Evolutionary conservation across 805 yeast species (phyloP), one percentile per base, ranked within the genome.

Genomic region (Saccharomycopsis sp.): DNA sequence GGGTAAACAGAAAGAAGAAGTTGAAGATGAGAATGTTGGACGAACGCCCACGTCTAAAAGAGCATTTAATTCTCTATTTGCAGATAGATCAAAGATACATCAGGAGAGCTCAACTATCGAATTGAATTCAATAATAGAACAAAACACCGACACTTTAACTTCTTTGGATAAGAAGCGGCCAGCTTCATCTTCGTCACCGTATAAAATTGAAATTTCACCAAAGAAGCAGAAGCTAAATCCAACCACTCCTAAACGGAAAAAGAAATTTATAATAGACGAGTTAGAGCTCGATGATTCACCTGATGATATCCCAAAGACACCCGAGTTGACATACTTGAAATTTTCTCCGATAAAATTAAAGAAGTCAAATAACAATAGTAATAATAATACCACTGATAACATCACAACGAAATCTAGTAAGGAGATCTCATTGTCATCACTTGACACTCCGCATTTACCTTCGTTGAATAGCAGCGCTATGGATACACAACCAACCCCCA

Each of bases 251-350:
- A 44, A 44, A 34, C 13, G 45, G 17, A 20, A 13, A 3, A 33
- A 29, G 9, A 37, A 17, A n/a, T 20, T 39, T 3, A 38, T 46
- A 22, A 29, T 48, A n/a, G 50, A 46, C 7, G 38, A 41, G 16
- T 44, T 49, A 16, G 32, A 49, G 16, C 20, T 49, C 20, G 52
- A 49, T 19, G 50, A 49, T 17, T 49, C 52, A 7, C 52, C 52
- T 6, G 52, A 49, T 6, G 52, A 49, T 28, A 43, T 49, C 11
- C 52, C 52, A 9, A 49, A 49, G 40, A 46, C 52, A 7, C 52
- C 52, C 3, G 52, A 49, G 27, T 38, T 49, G 8, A 49, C 52
- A 8, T 49, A 49, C 38, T 35, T 49, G 32, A 49, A 49, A 34
- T 49, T 46, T 36, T 43, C 50, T 13, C 50, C 52, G 11, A 49